A percentile compares a stretch with the other conserved stretches of the same genome.
Evolutionary conservation across 306 rosid species (phyloP).

Genomic region (Vicia sativa): DNA sequence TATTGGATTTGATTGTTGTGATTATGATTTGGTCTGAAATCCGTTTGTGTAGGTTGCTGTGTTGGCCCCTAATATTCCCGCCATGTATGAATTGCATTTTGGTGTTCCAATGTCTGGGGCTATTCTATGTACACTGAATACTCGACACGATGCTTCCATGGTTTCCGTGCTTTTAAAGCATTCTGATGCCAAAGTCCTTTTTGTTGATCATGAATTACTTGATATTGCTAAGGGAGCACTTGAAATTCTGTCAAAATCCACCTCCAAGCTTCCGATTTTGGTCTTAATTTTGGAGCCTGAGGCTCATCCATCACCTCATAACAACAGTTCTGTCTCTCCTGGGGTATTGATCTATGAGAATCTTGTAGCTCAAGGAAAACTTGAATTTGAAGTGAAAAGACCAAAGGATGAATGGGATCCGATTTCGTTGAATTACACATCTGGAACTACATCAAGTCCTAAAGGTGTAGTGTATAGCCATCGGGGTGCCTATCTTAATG

Average conservation of each 20-base stretch:
- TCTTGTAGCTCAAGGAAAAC: conserved; percentile 55
- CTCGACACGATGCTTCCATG: conserved; percentile 68
- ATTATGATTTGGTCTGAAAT: background rate
- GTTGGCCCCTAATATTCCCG: conserved; percentile 75
- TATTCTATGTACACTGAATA: conserved; percentile 71
- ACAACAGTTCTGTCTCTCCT: conserved; percentile 16
- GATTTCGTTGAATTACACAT: conserved; percentile 80
- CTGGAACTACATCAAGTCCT: conserved; percentile 94
- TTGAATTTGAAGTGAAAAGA: conserved; percentile 53
- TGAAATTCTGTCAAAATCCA: conserved; percentile 48
- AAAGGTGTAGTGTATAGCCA: conserved; percentile 89
- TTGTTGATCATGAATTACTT: conserved; percentile 64
- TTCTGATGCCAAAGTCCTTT: conserved; percentile 70
- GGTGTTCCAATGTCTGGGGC: conserved; percentile 93
- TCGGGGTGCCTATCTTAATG: conserved; percentile 89
- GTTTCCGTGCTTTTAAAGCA: conserved; percentile 57
- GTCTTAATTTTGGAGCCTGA: conserved; percentile 60
- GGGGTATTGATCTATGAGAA: conserved; percentile 60
- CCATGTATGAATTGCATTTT: conserved; percentile 85
- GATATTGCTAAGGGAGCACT: conserved; percentile 66
- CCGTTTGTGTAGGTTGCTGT: conserved; percentile 68
- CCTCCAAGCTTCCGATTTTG: conserved; percentile 47
- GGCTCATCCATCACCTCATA: conserved; percentile 19
- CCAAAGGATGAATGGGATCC: conserved; percentile 84
- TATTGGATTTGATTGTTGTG: no score